phyloP scores from a whole-genome alignment of 106 monocot species.

The Acorus gramineus region DNA sequence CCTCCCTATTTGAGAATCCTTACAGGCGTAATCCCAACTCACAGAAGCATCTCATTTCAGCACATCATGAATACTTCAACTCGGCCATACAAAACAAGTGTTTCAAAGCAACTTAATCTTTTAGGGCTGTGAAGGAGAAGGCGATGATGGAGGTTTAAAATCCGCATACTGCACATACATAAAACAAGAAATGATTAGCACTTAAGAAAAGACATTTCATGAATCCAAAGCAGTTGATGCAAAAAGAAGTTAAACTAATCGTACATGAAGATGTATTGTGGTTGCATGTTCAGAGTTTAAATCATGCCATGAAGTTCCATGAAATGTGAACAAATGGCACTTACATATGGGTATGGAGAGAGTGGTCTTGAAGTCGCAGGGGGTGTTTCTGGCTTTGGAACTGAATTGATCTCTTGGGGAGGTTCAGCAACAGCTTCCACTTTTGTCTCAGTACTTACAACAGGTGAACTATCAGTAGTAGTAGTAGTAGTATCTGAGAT shows the following conservation, averaged over 20 bases:
- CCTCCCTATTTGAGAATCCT: too few species aligned
- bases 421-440: conserved; percentile 22
- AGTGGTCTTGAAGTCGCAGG: conserved; percentile 23
- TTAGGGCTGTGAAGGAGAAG: conserved; percentile 25
- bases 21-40: too few species aligned
- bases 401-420: conserved; percentile 24
- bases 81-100: too few species aligned
- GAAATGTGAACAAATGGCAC: neutral
- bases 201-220: too few species aligned
- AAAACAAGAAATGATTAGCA: neutral
- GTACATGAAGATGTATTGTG: too few species aligned
- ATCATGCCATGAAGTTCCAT: too few species aligned
- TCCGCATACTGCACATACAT: conserved; percentile 32
- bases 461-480: conserved; percentile 1
- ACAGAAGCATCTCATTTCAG: too few species aligned
- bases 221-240: too few species aligned
- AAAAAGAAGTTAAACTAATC: too few species aligned
- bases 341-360: conserved; percentile 55
- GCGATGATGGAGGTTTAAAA: conserved; percentile 36
- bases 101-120: neutral
- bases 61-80: too few species aligned
- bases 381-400: conserved; percentile 28
- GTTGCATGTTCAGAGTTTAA: too few species aligned
- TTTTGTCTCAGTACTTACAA: conserved; percentile 12
- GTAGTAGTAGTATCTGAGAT: conserved; percentile 7